phyloP scores from a whole-genome alignment of 169 alveolate species.

The Plasmodium fragile region DNA sequence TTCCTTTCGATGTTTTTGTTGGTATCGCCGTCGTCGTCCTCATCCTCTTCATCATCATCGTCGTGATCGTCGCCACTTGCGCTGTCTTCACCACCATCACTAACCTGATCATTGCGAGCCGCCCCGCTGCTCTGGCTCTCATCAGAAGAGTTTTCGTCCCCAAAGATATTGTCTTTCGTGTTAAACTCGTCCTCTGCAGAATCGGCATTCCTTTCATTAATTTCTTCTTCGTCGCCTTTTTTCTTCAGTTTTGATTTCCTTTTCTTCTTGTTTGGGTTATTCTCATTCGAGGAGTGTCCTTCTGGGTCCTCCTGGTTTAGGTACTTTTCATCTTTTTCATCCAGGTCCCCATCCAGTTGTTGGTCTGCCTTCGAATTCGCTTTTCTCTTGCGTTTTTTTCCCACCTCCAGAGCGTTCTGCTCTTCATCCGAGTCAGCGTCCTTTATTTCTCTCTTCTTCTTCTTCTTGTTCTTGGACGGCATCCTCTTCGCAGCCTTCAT shows the following conservation, averaged over 20 bases:
- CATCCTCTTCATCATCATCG: neutral
- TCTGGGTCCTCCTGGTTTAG: neutral
- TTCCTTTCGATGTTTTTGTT: neutral
- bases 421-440: slow-evolving; percentile 3
- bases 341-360: neutral
- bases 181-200: neutral
- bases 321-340: neutral
- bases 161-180: neutral
- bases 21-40: neutral
- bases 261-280: neutral
- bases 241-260: neutral
- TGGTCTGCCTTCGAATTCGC: neutral
- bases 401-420: neutral
- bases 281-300: neutral
- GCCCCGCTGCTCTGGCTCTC: slow-evolving; percentile 1
- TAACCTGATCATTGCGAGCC: neutral
- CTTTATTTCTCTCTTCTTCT: slow-evolving; percentile 33
- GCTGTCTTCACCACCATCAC: neutral
- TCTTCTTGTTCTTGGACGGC: slow-evolving; percentile 6
- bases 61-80: neutral
- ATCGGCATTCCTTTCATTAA: neutral
- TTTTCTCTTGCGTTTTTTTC: neutral
- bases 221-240: neutral
- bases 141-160: slow-evolving; percentile 14
- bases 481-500: neutral